Evolutionary conservation across 2,329 filamentous ascomycete species (phyloP), one percentile per base, ranked within the genome.

Genomic region (Cercospora canescens): DNA sequence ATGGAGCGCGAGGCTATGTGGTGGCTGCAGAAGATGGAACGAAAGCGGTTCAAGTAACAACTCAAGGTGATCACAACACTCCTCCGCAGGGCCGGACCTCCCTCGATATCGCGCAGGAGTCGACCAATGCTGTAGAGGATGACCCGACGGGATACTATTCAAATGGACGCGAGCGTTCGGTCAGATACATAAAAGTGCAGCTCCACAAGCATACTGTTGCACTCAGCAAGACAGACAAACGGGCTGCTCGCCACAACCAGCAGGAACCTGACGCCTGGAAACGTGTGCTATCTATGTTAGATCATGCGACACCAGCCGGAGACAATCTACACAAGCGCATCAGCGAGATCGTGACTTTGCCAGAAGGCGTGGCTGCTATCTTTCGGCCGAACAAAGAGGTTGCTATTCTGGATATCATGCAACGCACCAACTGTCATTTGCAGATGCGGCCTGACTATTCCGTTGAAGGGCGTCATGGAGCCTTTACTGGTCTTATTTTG

Each of bases 351-450:
- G 67, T 74, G 9, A 66, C 58, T 4, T 48, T 76, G 34, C 72
- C 73, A 3, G 45, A 62, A 3, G 69, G 68, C 7, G 60, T 67
- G 21, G 45, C 54, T 14, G 70, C 68, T 9, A 60, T 62, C 9
- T 74, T 75, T 58, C 61, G 59, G n/a, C 59, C 66, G 7, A 67
- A 67, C 59, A 62, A 65, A 2, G 64, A 64, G 14, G 48, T 66
- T 7, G 67, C 68, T 24, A 65, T 75, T n/a, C 63, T 74, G 26
- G 74, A 76, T 41, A 69, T 76, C 12, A 71, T 73, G 74, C 72
- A 72, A 32, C 71, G 73, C n/a, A 76, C 73, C 6, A 69, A 70
- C n/a, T 71, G 73, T 55, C 72, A 75, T 60, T 6, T 62, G 11
- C 60, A 62, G 48, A 55, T 62, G 50, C 45, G 14, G 5, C 7